Base-by-base conservation (phyloP, 1,139 yeast genomes). In the Kluyveromyces marxianus region DNA sequence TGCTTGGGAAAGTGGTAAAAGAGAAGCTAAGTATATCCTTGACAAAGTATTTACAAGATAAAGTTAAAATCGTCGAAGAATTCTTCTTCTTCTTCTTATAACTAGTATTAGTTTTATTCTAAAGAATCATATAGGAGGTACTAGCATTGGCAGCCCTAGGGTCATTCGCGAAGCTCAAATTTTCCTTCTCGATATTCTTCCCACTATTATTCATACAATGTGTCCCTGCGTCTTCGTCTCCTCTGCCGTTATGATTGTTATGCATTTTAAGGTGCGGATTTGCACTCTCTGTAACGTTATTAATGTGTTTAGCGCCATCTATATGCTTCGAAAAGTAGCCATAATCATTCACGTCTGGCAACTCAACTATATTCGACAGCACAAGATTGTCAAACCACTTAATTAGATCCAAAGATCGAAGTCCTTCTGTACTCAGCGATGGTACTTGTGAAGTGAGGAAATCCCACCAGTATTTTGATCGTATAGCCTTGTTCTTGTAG, bases 1-100 rank as follows among this genome's bases (percentile, higher is more conserved):
- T 35, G 88, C 89, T 8, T 79, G 83, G 76, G 63, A 66, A 53
- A 76, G 87, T 57, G 96, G 95, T 1, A 63, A 62, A 47, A 74
- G 94, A 52, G 95, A 85, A 54, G 94, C 90, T 1, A 57, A 54
- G 2, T 65, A 60, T 44, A 62, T 72, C 6, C 41, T 61, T 30
- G 49, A 57, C 35, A 46, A 36, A 26, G 37, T 39, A 42, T 42
- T 37, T 33, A 42, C 41, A 42, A 26, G 41, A 40, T 26, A 26
- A 40, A 28, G 25, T 40, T 34, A 40, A 14, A 14, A 14, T 14
- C 21, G 21, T 14, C 21, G 21, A 14, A 14, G 21, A 14, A 14
- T 14, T 14, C 21, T 14, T 14, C 21, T 14, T 14, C 21, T 14
- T 14, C 21, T 14, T 14, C 21, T 14, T 14, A 1, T 14, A 14